These are phyloP conservation scores for Pisolithus marmoratus DNA, from an alignment of 768 basidiomycete species.

Conservation along the genomic window DNA sequence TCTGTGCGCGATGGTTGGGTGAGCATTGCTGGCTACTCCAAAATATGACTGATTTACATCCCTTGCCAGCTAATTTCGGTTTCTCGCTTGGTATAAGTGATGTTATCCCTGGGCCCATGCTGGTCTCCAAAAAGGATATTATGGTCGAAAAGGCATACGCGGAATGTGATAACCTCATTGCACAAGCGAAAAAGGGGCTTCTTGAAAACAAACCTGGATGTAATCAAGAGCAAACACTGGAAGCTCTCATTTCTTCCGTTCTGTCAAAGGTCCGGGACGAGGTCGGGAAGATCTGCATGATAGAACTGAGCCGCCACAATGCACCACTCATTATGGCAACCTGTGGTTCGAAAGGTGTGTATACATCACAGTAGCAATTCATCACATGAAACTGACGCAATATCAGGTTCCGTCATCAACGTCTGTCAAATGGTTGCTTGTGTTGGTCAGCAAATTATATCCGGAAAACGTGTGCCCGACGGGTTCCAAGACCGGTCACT, in stretches of 20 bases:
- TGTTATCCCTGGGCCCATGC: conserved; percentile 87
- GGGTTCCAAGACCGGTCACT: conserved; percentile 98
- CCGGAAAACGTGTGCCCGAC: conserved; percentile 96
- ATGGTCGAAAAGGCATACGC: conserved; percentile 87
- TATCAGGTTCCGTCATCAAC: conserved; percentile 91
- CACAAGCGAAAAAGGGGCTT: conserved; percentile 84
- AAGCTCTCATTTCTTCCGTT: conserved; percentile 91
- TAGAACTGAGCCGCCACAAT: conserved; percentile 94
- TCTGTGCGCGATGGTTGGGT: conserved; percentile 93
- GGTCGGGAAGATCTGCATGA: conserved; percentile 97
- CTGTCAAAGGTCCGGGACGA: conserved; percentile 94
- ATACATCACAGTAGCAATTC: neutral
- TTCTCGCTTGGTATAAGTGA: conserved; percentile 99
- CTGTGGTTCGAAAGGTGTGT: conserved; percentile 92
- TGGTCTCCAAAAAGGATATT: conserved; percentile 75
- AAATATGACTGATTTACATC: conserved; percentile 3
- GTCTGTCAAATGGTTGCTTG: conserved; percentile 99
- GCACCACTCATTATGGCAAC: conserved; percentile 98
- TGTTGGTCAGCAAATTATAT: conserved; percentile 98
- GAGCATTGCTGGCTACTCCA: conserved; percentile 18
- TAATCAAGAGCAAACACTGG: conserved; percentile 93
- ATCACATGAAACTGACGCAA: neutral
- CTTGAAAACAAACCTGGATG: conserved; percentile 98
- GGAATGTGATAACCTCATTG: conserved; percentile 81
- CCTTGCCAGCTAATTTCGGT: conserved; percentile 81